Conservation (phyloP, 768 basidiomycete genomes). For the Boletus reticuloceps region DNA sequence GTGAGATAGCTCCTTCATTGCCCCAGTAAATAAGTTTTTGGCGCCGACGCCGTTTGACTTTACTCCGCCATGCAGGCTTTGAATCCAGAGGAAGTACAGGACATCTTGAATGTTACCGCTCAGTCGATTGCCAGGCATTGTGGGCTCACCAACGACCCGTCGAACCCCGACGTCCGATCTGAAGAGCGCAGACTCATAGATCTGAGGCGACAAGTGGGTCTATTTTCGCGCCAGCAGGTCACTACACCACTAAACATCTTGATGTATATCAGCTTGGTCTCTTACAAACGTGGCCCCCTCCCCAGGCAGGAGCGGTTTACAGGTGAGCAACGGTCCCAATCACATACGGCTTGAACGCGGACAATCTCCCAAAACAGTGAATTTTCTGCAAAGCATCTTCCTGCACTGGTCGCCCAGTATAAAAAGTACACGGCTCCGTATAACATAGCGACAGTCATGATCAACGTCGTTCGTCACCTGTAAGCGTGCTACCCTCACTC, state of each 20-base stretch:
- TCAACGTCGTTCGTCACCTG: conserved; percentile 29
- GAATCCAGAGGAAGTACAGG: neutral
- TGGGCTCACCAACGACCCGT: conserved; percentile 10
- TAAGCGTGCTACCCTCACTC: neutral
- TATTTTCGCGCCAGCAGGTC: neutral
- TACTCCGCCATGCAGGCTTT: neutral
- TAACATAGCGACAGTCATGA: conserved; percentile 26
- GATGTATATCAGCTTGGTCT: conserved; percentile 26
- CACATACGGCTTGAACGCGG: neutral
- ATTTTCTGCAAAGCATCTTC: conserved; percentile 40
- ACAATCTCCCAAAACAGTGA: conserved; percentile 3
- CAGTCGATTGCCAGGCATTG: conserved; percentile 14
- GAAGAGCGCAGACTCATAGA: conserved; percentile 1
- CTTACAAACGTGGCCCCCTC: conserved; percentile 23
- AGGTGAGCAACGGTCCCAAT: conserved; percentile 19
- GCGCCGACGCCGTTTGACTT: no score
- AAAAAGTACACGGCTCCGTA: conserved; percentile 21
- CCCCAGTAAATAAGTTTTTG: no score
- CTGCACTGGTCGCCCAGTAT: conserved; percentile 32
- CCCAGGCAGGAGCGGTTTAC: neutral
- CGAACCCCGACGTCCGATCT: neutral
- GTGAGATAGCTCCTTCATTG: no score
- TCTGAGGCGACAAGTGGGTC: conserved; percentile 12
- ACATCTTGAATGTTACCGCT: conserved; percentile 7
- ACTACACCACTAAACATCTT: neutral